phyloP scores from a whole-genome alignment of 176 grass and related monocot species.

The Poa pratensis region DNA sequence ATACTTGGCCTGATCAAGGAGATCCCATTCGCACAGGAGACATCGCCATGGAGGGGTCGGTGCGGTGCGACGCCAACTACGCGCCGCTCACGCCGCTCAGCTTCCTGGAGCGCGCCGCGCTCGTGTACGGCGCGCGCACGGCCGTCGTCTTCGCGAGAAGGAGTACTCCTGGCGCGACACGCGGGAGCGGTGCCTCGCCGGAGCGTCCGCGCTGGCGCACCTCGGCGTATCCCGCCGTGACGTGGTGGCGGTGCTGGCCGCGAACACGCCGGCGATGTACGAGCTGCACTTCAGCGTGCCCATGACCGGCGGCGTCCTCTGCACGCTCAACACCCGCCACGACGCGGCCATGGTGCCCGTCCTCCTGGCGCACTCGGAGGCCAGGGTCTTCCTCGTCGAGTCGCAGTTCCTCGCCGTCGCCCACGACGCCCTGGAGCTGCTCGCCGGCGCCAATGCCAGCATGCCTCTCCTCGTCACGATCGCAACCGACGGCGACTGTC shows the following conservation, averaged over 20 bases:
- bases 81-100: constrained; percentile 61
- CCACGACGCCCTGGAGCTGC: constrained; percentile 32
- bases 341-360: constrained; percentile 53
- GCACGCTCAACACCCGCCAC: constrained; percentile 52
- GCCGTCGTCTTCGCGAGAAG: constrained; percentile 43
- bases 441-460: background rate
- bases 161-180: constrained; percentile 54
- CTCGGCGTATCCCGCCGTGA: constrained; percentile 49
- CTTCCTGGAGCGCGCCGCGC: constrained; percentile 67
- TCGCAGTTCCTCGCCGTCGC: constrained; percentile 41
- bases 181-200: constrained; percentile 49
- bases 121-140: constrained; percentile 55
- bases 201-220: constrained; percentile 53
- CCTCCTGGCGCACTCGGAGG: constrained; percentile 51
- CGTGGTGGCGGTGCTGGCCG: constrained; percentile 53
- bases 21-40: too few relatives aligned
- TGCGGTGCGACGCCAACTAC: constrained; percentile 54
- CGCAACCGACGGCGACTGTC: background rate
- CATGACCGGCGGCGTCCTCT: constrained; percentile 61
- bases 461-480: constrained; percentile 50
- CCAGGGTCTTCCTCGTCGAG: constrained; percentile 61
- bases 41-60: constrained; percentile 48
- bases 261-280: constrained; percentile 61
- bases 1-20: too few relatives aligned
- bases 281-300: constrained; percentile 70